phyloP scores from a whole-genome alignment of 495 filamentous ascomycete genomes.

The Bathelium albidoporum region DNA sequence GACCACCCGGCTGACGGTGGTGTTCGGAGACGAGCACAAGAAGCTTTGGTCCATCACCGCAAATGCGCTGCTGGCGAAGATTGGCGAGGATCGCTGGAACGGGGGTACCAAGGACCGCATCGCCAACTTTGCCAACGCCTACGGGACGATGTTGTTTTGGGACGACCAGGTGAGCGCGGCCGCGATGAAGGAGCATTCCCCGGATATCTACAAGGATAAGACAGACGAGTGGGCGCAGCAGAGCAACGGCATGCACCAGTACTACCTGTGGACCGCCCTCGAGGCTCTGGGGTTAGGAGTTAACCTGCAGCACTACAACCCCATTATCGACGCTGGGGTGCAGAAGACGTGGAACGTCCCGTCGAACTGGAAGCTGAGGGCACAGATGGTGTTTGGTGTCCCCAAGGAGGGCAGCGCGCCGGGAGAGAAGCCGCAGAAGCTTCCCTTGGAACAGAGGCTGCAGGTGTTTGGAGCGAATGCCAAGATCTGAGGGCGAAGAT shows the following conservation, averaged over 20 bases:
- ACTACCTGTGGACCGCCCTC: conserved; percentile 44
- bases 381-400: conserved; percentile 44
- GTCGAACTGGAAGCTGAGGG: conserved; percentile 36
- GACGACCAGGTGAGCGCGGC: conserved; percentile 39
- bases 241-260: conserved; percentile 47
- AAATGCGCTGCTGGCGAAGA: conserved; percentile 31
- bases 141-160: conserved; percentile 47
- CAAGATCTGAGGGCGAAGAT: background rate
- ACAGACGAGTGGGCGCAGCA: conserved; percentile 44
- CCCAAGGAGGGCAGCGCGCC: conserved; percentile 1
- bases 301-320: conserved; percentile 50
- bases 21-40: conserved; percentile 41
- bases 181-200: conserved; percentile 23
- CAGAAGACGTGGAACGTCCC: conserved; percentile 39
- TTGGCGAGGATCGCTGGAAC: conserved; percentile 35
- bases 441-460: background rate
- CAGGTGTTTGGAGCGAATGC: conserved; percentile 3
- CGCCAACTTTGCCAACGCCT: conserved; percentile 29
- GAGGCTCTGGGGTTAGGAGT: conserved; percentile 42
- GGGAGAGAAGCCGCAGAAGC: conserved; percentile 1
- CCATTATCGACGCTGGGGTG: conserved; percentile 38
- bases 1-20: conserved; percentile 39
- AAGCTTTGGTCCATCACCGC: conserved; percentile 41
- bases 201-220: conserved; percentile 32
- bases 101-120: conserved; percentile 38